Percentiles rank a stretch among this genome's conserved stretches.
Conservation (phyloP, 2,329 filamentous ascomycete species). For the Pestalotiopsis sp. region DNA sequence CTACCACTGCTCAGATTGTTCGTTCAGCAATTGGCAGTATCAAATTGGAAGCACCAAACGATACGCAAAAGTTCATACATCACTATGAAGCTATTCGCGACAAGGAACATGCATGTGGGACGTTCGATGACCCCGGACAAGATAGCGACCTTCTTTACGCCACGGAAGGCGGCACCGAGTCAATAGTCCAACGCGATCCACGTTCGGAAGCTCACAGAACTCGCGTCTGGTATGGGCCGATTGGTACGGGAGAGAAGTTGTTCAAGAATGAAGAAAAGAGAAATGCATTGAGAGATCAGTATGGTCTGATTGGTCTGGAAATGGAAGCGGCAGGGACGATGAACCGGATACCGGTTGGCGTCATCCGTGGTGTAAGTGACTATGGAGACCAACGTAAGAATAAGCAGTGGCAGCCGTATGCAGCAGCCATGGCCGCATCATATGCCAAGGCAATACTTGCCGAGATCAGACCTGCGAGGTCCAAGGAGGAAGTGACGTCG, state of each 20-base stretch:
- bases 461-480: neutral
- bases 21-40: slow-evolving; percentile 36
- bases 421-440: slow-evolving; percentile 33
- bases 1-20: slow-evolving; percentile 31
- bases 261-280: slow-evolving; percentile 25
- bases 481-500: neutral
- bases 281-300: slow-evolving; percentile 19
- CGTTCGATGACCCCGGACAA: slow-evolving; percentile 34
- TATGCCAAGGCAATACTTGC: slow-evolving; percentile 15
- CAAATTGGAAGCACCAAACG: slow-evolving; percentile 24
- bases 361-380: slow-evolving; percentile 35
- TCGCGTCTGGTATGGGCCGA: slow-evolving; percentile 34
- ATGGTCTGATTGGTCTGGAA: slow-evolving; percentile 32
- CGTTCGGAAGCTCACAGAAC: slow-evolving; percentile 24
- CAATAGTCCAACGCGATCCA: slow-evolving; percentile 14
- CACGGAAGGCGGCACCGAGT: slow-evolving; percentile 6
- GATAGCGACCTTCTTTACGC: slow-evolving; percentile 26
- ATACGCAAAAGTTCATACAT: slow-evolving; percentile 19
- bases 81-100: slow-evolving; percentile 27
- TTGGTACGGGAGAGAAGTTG: slow-evolving; percentile 34
- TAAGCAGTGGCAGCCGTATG: slow-evolving; percentile 36
- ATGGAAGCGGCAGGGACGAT: slow-evolving; percentile 29
- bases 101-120: slow-evolving; percentile 22
- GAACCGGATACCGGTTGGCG: slow-evolving; percentile 32
- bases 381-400: slow-evolving; percentile 35